Conservation (phyloP, 2,329 filamentous ascomycete species). For the Furcasterigmium furcatum region DNA sequence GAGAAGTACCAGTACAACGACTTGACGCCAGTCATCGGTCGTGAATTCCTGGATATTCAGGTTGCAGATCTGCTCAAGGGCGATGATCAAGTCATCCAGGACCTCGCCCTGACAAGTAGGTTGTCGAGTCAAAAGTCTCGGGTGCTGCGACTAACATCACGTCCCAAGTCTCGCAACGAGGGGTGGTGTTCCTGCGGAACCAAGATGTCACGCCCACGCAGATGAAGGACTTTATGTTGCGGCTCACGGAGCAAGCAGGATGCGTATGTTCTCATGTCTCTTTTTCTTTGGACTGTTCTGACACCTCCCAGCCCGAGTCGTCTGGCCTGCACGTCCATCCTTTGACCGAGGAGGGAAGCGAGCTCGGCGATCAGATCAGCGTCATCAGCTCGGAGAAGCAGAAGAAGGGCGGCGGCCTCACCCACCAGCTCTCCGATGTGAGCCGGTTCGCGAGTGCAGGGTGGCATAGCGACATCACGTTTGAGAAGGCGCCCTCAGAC, state of each 20-base stretch:
- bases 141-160: background rate
- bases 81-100: conserved; percentile 45
- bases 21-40: conserved; percentile 47
- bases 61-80: conserved; percentile 27
- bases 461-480: conserved; percentile 33
- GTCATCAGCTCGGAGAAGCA: conserved; percentile 55
- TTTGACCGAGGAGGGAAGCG: conserved; percentile 46
- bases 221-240: conserved; percentile 33
- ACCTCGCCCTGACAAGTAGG: conserved; percentile 46
- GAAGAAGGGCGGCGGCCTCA: conserved; percentile 49
- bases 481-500: conserved; percentile 41
- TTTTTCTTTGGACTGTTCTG: background rate
- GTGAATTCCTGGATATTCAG: conserved; percentile 38
- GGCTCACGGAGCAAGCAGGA: conserved; percentile 25
- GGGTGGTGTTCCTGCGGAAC: conserved; percentile 32
- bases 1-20: conserved; percentile 31
- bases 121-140: background rate
- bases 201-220: conserved; percentile 30
- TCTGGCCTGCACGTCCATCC: conserved; percentile 54
- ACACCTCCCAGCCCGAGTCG: conserved; percentile 32
- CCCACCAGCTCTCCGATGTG: conserved; percentile 46
- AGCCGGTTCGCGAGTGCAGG: conserved; percentile 38
- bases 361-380: conserved; percentile 52
- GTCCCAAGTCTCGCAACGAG: conserved; percentile 27
- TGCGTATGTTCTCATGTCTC: conserved; percentile 14